Evolutionary conservation across 2,329 filamentous ascomycete species (phyloP).

Genomic region (Penicillium sp.): DNA sequence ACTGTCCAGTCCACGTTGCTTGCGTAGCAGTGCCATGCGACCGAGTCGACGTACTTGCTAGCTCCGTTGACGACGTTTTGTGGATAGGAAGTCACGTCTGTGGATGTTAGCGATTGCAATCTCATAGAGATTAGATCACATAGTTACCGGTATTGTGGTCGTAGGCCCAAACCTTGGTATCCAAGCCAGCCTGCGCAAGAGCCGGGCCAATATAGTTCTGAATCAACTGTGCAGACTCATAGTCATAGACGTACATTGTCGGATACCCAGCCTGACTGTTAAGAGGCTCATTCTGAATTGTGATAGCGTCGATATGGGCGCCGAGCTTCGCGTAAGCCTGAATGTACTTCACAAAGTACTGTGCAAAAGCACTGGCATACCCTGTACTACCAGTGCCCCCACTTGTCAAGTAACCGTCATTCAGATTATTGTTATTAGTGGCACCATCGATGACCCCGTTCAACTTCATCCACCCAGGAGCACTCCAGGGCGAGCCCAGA

Average conservation of each 20-base stretch:
- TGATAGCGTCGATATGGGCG: conserved; percentile 38
- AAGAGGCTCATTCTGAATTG: conserved; percentile 43
- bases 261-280: conserved; percentile 41
- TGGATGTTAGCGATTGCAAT: not conserved
- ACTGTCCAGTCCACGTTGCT: conserved; percentile 37
- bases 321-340: conserved; percentile 36
- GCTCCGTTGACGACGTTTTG: conserved; percentile 35
- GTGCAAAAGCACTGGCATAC: conserved; percentile 33
- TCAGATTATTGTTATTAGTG: conserved; percentile 35
- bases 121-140: not conserved
- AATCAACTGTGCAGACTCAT: conserved; percentile 36
- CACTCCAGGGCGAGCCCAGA: conserved; percentile 40
- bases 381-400: conserved; percentile 30
- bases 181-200: conserved; percentile 23
- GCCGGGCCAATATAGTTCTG: conserved; percentile 32
- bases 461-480: conserved; percentile 45
- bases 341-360: conserved; percentile 43
- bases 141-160: conserved; percentile 40
- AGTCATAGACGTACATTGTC: conserved; percentile 40
- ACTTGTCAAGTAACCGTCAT: conserved; percentile 28
- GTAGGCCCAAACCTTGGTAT: conserved; percentile 36
- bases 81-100: conserved; percentile 37
- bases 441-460: conserved; percentile 34
- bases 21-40: conserved; percentile 45
- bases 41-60: conserved; percentile 29